Conservation (phyloP, 2,329 filamentous ascomycete genomes). For the Calonectria leucothoes region DNA sequence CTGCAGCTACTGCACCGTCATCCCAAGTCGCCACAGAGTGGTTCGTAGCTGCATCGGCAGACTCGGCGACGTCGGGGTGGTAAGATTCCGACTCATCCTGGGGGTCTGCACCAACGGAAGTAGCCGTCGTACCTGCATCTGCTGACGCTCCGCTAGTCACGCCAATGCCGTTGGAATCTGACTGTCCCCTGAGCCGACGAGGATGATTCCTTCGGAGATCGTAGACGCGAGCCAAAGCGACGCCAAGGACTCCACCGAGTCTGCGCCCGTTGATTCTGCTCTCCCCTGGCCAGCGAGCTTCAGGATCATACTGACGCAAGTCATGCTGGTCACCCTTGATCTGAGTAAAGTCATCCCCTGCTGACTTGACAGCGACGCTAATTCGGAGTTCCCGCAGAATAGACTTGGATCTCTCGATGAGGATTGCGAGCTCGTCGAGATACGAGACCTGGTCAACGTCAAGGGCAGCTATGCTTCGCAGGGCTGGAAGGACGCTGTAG, state of each 20-base stretch:
- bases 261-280: conserved; percentile 22
- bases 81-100: background rate
- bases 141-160: background rate
- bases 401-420: conserved; percentile 21
- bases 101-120: background rate
- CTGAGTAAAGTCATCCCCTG: conserved; percentile 15
- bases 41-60: background rate
- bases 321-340: conserved; percentile 21
- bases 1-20: background rate
- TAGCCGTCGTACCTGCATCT: background rate
- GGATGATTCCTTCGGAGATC: conserved; percentile 24
- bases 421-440: conserved; percentile 27
- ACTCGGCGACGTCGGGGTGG: background rate
- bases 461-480: conserved; percentile 23
- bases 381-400: conserved; percentile 25
- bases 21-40: background rate
- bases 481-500: conserved; percentile 24
- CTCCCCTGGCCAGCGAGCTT: conserved; percentile 29
- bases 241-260: conserved; percentile 24
- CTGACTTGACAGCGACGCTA: conserved; percentile 18
- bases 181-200: background rate
- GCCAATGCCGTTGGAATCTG: background rate
- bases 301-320: conserved; percentile 21
- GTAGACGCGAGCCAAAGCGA: conserved; percentile 26
- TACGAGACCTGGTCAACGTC: conserved; percentile 24